phyloP scores from a whole-genome alignment of 1,284 basidiomycete genomes.

The Vanrija pseudolonga region DNA sequence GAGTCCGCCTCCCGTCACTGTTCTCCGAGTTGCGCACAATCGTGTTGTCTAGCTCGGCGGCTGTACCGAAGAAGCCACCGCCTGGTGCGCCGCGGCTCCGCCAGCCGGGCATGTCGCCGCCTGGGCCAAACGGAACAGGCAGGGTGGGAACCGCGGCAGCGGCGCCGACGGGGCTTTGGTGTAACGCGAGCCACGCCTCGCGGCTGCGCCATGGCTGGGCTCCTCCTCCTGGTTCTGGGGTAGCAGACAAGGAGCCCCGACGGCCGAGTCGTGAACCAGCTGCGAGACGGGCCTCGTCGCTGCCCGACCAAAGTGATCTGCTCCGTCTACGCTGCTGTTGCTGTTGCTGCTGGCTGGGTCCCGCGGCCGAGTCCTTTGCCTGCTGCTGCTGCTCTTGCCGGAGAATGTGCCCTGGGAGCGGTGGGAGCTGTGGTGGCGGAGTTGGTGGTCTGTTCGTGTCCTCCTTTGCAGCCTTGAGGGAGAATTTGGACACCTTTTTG shows the following conservation, averaged over 20 bases:
- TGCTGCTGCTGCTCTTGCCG: not conserved
- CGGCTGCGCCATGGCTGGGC: constrained; percentile 37
- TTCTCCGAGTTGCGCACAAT: constrained; percentile 1
- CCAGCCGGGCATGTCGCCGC: constrained; percentile 10
- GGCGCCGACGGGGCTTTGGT: constrained; percentile 3
- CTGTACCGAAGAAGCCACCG: constrained; percentile 15
- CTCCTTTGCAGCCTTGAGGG: constrained; percentile 10
- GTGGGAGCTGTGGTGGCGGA: constrained; percentile 17
- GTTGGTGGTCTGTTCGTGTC: constrained; percentile 8
- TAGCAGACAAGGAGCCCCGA: not conserved
- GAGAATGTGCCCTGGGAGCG: constrained; percentile 16
- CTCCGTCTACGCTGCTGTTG: too few relatives aligned
- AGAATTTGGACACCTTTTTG: constrained; percentile 13
- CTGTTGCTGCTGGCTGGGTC: too few relatives aligned
- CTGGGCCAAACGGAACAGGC: too few relatives aligned
- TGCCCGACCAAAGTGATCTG: too few relatives aligned
- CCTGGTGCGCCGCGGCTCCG: constrained; percentile 10
- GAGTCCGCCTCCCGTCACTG: not conserved
- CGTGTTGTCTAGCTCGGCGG: constrained; percentile 1
- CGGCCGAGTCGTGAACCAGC: not conserved
- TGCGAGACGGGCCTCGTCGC: too few relatives aligned
- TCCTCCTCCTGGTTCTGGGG: not conserved
- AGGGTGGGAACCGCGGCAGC: not conserved
- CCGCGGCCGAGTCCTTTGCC: too few relatives aligned
- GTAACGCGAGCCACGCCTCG: constrained; percentile 33